Evolutionary conservation across 768 basidiomycete genomes (phyloP).

Genomic region (Clitopilus hobsonii): DNA sequence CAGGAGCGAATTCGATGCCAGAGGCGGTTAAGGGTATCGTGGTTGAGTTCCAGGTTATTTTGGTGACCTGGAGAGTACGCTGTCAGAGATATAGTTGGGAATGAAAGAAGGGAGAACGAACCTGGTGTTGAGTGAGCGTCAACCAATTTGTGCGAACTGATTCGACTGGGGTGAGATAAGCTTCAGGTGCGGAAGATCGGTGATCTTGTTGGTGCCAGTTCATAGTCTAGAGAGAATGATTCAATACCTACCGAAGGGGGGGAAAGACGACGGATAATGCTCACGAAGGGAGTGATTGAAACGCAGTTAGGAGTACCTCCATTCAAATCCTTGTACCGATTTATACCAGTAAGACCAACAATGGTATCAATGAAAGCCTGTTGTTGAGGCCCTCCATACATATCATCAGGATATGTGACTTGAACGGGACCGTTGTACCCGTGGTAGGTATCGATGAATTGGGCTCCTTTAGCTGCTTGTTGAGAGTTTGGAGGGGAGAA

Average conservation of each 20-base stretch:
- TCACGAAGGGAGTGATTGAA: constrained; percentile 47
- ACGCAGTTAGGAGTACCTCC: constrained; percentile 54
- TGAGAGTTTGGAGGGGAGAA: constrained; percentile 43
- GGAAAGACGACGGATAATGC: constrained; percentile 6
- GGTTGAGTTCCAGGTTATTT: constrained; percentile 32
- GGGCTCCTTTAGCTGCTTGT: constrained; percentile 42
- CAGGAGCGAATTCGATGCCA: constrained; percentile 42
- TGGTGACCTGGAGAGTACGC: constrained; percentile 31
- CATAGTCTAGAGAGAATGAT: constrained; percentile 25
- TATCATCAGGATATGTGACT: constrained; percentile 44
- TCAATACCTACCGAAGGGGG: not conserved
- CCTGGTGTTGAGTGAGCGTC: constrained; percentile 37
- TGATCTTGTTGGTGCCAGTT: constrained; percentile 45
- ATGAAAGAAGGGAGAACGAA: constrained; percentile 7
- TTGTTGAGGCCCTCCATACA: constrained; percentile 57
- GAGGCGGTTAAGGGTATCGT: constrained; percentile 33
- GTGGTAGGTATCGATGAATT: constrained; percentile 43
- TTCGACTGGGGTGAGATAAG: constrained; percentile 54
- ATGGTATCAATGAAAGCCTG: constrained; percentile 43
- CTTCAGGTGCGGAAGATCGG: constrained; percentile 49
- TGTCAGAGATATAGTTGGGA: not conserved
- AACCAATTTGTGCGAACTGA: constrained; percentile 41
- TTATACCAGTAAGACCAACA: constrained; percentile 42
- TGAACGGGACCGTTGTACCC: constrained; percentile 50
- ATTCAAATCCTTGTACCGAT: constrained; percentile 44